A percentile compares a stretch with the other conserved stretches of the same genome.
Evolutionary conservation across 2,329 filamentous ascomycete genomes (phyloP).

Genomic region (Biscogniauxia marginata): DNA sequence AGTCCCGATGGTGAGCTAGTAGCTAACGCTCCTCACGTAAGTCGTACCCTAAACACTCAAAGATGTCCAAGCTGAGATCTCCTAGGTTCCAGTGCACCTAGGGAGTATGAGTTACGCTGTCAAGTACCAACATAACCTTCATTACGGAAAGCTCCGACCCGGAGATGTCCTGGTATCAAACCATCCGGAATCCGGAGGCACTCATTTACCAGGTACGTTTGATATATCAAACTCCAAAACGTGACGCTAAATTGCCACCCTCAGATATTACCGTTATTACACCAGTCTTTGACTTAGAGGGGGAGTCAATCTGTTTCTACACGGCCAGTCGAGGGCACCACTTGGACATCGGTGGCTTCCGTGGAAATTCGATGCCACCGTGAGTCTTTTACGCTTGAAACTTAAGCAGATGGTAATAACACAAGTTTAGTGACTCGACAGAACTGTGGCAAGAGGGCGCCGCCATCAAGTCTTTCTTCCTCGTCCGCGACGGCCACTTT

Average conservation of each 20-base stretch:
- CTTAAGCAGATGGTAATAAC: background rate
- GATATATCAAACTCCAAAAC: background rate
- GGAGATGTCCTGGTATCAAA: slow-evolving; percentile 17
- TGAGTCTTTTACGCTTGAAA: background rate
- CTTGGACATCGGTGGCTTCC: slow-evolving; percentile 44
- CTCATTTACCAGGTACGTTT: slow-evolving; percentile 9
- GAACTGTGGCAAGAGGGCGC: slow-evolving; percentile 45
- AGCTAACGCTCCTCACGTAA: slow-evolving; percentile 62
- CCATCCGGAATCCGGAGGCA: slow-evolving; percentile 16
- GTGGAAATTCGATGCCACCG: slow-evolving; percentile 24
- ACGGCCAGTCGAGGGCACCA: slow-evolving; percentile 24
- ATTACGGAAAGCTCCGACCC: slow-evolving; percentile 59
- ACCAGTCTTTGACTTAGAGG: slow-evolving; percentile 10
- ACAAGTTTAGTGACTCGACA: slow-evolving; percentile 16
- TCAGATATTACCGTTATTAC: slow-evolving; percentile 15
- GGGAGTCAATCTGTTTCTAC: slow-evolving; percentile 21
- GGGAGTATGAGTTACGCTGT: slow-evolving; percentile 76
- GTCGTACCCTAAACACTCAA: background rate
- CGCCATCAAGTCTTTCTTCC: slow-evolving; percentile 38
- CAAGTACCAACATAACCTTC: slow-evolving; percentile 64
- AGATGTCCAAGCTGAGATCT: background rate
- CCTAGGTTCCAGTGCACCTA: slow-evolving; percentile 67
- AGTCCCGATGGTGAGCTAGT: slow-evolving; percentile 69
- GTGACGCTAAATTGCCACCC: background rate
- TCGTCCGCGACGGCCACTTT: slow-evolving; percentile 37